phyloP scores from a whole-genome alignment of 768 basidiomycete genomes.

The Mycena polygramma region DNA sequence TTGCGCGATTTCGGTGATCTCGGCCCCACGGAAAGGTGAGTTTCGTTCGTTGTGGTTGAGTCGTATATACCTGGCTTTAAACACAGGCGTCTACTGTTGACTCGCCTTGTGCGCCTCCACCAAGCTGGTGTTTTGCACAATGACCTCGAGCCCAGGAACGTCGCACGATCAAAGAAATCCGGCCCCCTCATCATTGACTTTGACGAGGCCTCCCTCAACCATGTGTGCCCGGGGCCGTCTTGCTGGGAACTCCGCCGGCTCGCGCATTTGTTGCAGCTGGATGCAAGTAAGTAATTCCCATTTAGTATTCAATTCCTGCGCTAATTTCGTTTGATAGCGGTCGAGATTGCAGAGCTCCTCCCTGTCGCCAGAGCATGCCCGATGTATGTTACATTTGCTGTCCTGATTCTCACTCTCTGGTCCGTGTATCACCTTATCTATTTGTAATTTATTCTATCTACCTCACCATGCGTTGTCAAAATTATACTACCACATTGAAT shows the following conservation, averaged over 20 bases:
- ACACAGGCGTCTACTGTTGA: conserved; percentile 10
- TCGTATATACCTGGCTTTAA: conserved; percentile 10
- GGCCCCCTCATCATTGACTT: conserved; percentile 18
- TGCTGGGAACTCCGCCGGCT: no score
- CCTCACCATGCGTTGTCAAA: conserved; percentile 8
- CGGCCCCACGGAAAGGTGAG: conserved; percentile 1
- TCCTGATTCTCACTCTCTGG: no score
- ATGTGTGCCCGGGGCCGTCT: no score
- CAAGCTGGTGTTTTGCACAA: conserved; percentile 9
- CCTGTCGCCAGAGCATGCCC: conserved; percentile 3
- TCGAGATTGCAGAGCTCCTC: no score
- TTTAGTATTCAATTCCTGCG: no score
- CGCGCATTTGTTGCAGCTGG: no score
- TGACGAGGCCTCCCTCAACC: conserved; percentile 12
- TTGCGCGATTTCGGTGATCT: conserved; percentile 8
- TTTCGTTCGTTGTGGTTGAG: background rate
- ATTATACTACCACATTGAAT: background rate
- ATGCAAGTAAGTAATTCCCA: no score
- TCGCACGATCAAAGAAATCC: conserved; percentile 2
- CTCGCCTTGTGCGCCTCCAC: conserved; percentile 9
- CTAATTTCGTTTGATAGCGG: no score
- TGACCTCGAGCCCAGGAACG: conserved; percentile 15
- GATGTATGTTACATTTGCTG: conserved; percentile 5
- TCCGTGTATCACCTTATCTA: conserved; percentile 6
- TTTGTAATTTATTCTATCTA: conserved; percentile 4